phyloP scores from a whole-genome alignment of 192 early-diverging fungal species.

The Mycoemilia scoparia region DNA sequence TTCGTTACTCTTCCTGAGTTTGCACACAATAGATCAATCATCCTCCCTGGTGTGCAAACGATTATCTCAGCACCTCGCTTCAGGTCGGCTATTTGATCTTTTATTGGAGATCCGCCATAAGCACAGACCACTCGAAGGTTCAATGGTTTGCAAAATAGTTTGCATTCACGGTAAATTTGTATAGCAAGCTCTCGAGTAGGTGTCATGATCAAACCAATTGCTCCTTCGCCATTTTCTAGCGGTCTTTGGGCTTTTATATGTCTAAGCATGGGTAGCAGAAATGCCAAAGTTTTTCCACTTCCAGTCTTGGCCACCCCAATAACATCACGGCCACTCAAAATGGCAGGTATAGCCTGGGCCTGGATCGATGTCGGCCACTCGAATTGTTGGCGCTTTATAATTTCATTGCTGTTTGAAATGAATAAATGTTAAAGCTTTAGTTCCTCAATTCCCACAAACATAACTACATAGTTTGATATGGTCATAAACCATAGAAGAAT shows the following conservation, averaged over 20 bases:
- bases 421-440: too few relatives aligned
- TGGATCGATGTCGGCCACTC: slow-evolving; percentile 78
- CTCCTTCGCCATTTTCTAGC: slow-evolving; percentile 59
- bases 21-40: slow-evolving; percentile 77
- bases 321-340: slow-evolving; percentile 86
- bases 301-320: slow-evolving; percentile 94
- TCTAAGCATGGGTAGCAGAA: slow-evolving; percentile 86
- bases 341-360: slow-evolving; percentile 85
- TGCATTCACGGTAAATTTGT: slow-evolving; percentile 85
- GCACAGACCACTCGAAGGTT: slow-evolving; percentile 78
- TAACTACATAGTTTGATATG: too few relatives aligned
- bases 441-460: too few relatives aligned
- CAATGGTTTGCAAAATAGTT: slow-evolving; percentile 70
- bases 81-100: slow-evolving; percentile 74
- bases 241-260: slow-evolving; percentile 82
- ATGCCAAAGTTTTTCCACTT: slow-evolving; percentile 83
- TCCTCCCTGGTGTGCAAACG: slow-evolving; percentile 77
- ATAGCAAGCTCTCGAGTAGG: slow-evolving; percentile 84
- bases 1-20: slow-evolving; percentile 79
- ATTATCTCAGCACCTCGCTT: slow-evolving; percentile 83
- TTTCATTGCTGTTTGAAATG: too few relatives aligned
- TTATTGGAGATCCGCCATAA: slow-evolving; percentile 73
- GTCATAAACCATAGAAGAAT: neutral
- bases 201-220: slow-evolving; percentile 75
- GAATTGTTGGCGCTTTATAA: slow-evolving; percentile 36